Evolutionary conservation across 495 filamentous ascomycete genomes (phyloP).

Genomic region (Penicillium crystallinum): DNA sequence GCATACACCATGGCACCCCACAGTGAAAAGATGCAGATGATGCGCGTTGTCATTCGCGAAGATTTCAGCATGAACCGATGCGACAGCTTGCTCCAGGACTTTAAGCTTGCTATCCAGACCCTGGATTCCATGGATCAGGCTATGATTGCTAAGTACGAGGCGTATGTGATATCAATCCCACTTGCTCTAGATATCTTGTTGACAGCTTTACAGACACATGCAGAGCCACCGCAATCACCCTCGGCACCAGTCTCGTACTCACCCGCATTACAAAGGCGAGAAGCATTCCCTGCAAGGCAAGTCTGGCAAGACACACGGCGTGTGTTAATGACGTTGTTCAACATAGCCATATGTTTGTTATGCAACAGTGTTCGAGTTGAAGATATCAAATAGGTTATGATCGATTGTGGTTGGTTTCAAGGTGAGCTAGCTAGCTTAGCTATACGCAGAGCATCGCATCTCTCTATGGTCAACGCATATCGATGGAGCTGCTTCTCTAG

Average conservation of each 20-base stretch:
- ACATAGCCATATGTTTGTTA: background rate
- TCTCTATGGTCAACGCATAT: no score
- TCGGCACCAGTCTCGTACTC: constrained; percentile 53
- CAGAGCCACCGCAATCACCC: constrained; percentile 50
- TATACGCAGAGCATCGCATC: no score
- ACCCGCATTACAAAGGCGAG: constrained; percentile 66
- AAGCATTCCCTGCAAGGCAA: constrained; percentile 83
- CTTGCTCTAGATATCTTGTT: constrained; percentile 1
- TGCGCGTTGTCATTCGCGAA: constrained; percentile 84
- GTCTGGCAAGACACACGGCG: constrained; percentile 78
- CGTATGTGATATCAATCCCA: constrained; percentile 38
- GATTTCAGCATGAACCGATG: constrained; percentile 77
- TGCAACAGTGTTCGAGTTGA: no score
- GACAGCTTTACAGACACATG: constrained; percentile 40
- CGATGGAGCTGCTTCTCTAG: no score
- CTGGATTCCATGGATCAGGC: constrained; percentile 69
- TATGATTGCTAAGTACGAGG: constrained; percentile 57
- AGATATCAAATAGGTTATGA: no score
- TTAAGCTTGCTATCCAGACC: constrained; percentile 62
- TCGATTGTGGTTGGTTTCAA: no score
- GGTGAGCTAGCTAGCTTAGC: no score
- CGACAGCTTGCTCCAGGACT: constrained; percentile 65
- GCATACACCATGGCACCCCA: constrained; percentile 94
- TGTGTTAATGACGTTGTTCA: constrained; percentile 52
- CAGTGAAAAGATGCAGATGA: constrained; percentile 70